Evolutionary conservation across 352 stramenopile species (phyloP).

Genomic region (Phytophthora megakarya): DNA sequence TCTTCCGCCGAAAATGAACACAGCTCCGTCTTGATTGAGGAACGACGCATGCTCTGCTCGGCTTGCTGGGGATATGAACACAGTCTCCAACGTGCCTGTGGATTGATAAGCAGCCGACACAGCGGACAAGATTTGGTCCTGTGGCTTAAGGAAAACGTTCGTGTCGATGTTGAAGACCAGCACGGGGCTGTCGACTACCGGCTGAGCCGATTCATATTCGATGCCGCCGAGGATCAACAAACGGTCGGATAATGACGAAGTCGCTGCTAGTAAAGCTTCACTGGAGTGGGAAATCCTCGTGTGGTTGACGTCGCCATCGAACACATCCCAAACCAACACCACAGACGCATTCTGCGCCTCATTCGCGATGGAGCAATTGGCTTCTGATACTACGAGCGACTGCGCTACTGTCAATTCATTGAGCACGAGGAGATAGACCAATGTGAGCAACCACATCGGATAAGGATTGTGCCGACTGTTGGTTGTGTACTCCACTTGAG

Average conservation of each 20-base stretch:
- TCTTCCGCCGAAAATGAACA: slow-evolving; percentile 64
- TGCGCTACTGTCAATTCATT: too few relatives aligned
- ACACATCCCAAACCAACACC: slow-evolving; percentile 39
- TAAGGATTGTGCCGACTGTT: slow-evolving; percentile 29
- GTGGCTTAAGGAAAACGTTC: slow-evolving; percentile 48
- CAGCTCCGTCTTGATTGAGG: slow-evolving; percentile 25
- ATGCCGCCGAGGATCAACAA: slow-evolving; percentile 69
- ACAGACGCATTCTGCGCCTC: slow-evolving; percentile 47
- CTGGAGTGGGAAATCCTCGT: slow-evolving; percentile 47
- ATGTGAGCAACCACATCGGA: not conserved
- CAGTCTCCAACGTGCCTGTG: slow-evolving; percentile 38
- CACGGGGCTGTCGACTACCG: slow-evolving; percentile 55
- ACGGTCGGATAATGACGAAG: slow-evolving; percentile 20
- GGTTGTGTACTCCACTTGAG: not conserved
- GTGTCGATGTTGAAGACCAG: slow-evolving; percentile 55
- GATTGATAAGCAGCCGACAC: slow-evolving; percentile 30
- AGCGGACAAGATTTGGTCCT: slow-evolving; percentile 57
- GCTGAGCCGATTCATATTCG: slow-evolving; percentile 73
- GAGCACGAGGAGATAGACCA: too few relatives aligned
- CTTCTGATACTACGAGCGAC: slow-evolving; percentile 42
- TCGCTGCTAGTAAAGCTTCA: slow-evolving; percentile 28
- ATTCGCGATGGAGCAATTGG: slow-evolving; percentile 41
- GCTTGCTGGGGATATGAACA: slow-evolving; percentile 66
- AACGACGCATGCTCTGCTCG: slow-evolving; percentile 63
- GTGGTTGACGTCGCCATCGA: slow-evolving; percentile 41